These are phyloP conservation scores for Apiospora kogelbergensis DNA, from an alignment of 2,329 filamentous ascomycete genomes.

Conservation along the genomic window DNA sequence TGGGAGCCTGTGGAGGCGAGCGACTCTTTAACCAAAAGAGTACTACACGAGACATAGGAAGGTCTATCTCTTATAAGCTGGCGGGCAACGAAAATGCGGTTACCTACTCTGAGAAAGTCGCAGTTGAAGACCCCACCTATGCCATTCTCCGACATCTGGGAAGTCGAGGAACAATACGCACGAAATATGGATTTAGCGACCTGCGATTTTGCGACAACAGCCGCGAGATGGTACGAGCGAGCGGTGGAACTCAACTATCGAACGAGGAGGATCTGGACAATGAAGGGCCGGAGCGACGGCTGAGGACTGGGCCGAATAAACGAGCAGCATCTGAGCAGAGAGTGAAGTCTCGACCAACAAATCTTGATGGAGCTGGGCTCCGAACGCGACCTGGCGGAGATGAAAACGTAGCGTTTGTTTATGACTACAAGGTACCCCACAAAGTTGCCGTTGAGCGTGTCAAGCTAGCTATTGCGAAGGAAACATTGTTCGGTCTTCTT, in stretches of 20 bases:
- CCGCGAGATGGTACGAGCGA: too few species aligned
- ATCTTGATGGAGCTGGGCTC: conserved; percentile 13
- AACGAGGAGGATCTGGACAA: too few species aligned
- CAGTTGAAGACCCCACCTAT: conserved; percentile 16
- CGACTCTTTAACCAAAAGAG: conserved; percentile 17
- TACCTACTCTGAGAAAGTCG: neutral
- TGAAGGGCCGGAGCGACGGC: conserved; percentile 11
- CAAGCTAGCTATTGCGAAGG: neutral
- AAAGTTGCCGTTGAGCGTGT: conserved; percentile 8
- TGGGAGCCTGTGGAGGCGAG: conserved; percentile 10
- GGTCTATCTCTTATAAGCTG: neutral
- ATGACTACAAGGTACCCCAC: conserved; percentile 12
- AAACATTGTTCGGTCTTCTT: conserved; percentile 17
- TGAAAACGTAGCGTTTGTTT: conserved; percentile 8
- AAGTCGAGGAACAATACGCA: neutral
- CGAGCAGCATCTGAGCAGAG: conserved; percentile 14
- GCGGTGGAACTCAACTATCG: too few species aligned
- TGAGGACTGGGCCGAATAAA: conserved; percentile 15
- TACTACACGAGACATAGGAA: conserved; percentile 7
- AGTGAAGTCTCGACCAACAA: conserved; percentile 8
- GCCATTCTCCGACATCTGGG: conserved; percentile 9
- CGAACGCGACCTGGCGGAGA: neutral
- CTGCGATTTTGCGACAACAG: conserved; percentile 15
- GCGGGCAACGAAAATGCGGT: conserved; percentile 11
- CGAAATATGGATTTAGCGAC: neutral